These are phyloP conservation scores for Pleurotus tuoliensis DNA, from an alignment of 768 basidiomycete species.

Conservation along the genomic window DNA sequence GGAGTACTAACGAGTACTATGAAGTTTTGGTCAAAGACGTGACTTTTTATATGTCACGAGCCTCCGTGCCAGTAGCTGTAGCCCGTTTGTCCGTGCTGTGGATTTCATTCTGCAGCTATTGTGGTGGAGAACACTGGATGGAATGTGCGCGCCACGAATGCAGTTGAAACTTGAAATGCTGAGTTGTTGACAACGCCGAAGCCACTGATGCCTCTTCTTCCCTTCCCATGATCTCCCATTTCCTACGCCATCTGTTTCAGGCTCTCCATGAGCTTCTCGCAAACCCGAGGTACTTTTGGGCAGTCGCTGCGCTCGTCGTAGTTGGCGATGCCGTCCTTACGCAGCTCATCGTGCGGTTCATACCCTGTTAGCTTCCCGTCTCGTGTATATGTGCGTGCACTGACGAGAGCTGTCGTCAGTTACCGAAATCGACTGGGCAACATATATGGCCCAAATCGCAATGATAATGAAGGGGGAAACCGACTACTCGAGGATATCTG, in stretches of 20 bases:
- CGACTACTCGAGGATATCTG: conserved; percentile 76
- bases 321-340: conserved; percentile 77
- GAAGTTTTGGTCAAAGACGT: neutral
- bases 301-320: conserved; percentile 58
- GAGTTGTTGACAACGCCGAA: too few species aligned
- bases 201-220: neutral
- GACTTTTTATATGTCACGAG: neutral
- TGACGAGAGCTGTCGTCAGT: conserved; percentile 45
- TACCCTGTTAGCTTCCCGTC: conserved; percentile 65
- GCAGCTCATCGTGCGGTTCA: conserved; percentile 71
- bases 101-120: too few species aligned
- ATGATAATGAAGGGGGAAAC: conserved; percentile 77
- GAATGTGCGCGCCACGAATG: too few species aligned
- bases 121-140: too few species aligned
- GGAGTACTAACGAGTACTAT: neutral
- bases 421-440: conserved; percentile 98
- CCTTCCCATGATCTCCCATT: neutral
- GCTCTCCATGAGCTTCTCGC: conserved; percentile 36
- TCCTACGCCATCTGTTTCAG: conserved; percentile 12
- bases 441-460: conserved; percentile 88
- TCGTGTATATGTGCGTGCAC: neutral
- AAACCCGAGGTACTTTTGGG: conserved; percentile 62
- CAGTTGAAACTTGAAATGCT: too few species aligned
- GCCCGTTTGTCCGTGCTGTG: too few species aligned
- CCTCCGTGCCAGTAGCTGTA: too few species aligned